Percentiles rank a stretch among this genome's conserved stretches.
Evolutionary conservation across 495 filamentous ascomycete genomes (phyloP).

Genomic region (Massariosphaeria phaeospora): DNA sequence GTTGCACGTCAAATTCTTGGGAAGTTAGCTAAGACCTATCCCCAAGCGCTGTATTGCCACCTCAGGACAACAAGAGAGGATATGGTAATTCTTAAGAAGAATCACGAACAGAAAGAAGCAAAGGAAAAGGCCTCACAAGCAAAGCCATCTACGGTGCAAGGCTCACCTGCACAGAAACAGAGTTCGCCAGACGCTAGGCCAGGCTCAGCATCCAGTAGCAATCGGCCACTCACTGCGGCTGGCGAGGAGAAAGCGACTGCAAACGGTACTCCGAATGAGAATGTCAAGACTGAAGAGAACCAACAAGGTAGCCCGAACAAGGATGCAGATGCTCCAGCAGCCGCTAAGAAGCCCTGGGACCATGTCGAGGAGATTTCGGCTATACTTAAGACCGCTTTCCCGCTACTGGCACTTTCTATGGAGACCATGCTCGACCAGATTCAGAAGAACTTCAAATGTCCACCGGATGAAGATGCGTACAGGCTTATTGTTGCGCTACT

Average conservation of each 20-base stretch:
- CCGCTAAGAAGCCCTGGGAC: slow-evolving; percentile 76
- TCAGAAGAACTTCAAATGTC: slow-evolving; percentile 96
- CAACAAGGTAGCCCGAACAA: slow-evolving; percentile 20
- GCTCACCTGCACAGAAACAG: slow-evolving; percentile 49
- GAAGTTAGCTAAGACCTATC: slow-evolving; percentile 92
- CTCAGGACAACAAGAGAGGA: slow-evolving; percentile 93
- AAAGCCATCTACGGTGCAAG: slow-evolving; percentile 50
- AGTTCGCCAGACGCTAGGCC: slow-evolving; percentile 39
- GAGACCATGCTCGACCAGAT: slow-evolving; percentile 99
- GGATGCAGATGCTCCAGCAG: slow-evolving; percentile 32
- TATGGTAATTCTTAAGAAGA: slow-evolving; percentile 85
- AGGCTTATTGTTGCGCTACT: slow-evolving; percentile 94
- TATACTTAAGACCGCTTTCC: slow-evolving; percentile 90
- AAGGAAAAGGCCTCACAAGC: slow-evolving; percentile 47
- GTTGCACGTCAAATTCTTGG: slow-evolving; percentile 74
- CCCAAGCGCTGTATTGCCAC: slow-evolving; percentile 89
- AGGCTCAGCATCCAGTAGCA: slow-evolving; percentile 38
- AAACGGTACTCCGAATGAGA: slow-evolving; percentile 33
- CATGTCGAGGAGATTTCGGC: slow-evolving; percentile 92
- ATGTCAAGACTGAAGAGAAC: slow-evolving; percentile 27
- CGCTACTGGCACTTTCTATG: slow-evolving; percentile 92
- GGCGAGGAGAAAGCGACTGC: slow-evolving; percentile 44
- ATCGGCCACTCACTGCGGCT: slow-evolving; percentile 49
- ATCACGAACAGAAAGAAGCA: slow-evolving; percentile 73
- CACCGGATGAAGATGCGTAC: slow-evolving; percentile 96